Evolutionary conservation across 164 flowering plant species (phyloP), one percentile per base, ranked within the genome.

Genomic region (Magnolia changhungtana): DNA sequence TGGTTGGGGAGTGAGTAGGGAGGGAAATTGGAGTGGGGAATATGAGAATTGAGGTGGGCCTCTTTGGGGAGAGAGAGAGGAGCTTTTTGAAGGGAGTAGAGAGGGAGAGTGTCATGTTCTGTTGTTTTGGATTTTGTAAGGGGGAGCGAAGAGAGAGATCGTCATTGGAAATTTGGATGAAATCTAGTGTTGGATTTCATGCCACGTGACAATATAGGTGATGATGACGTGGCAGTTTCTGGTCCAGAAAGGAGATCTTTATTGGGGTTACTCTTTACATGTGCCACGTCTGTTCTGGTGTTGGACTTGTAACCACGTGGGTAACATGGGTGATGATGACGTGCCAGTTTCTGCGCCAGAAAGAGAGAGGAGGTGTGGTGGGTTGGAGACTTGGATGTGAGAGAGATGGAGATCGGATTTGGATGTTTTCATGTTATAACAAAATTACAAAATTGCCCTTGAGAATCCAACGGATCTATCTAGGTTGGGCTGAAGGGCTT

Each of bases 21-120:
- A 55, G 76, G 11, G 5, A 7, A 69, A 79, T 14, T 72, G 65
- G 1, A 50, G 21, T 45, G 13, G 67, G 51, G 52, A 29, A 13
- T 13, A 65, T 3, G 71, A 59, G 66, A 37, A 69, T 65, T 76
- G 84, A 72, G 19, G 75, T 78, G 80, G 76, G 76, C 63, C 68
- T 73, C 31, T 74, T 75, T 72, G 45, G 2, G 0, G 59, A 27
- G 21, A 59, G 45, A 14, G 59, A 76, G 68, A 74, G 63, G 59
- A 2, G 20, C 50, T 11, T 74, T 37, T 5, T 10, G 52, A 63
- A 20, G 58, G 31, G 24, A 20, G 69, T 2, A 65, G 18, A 49
- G 21, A 37, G 51, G 59, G 27, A 49, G 73, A 49, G 58, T 3
- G 10, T 19, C 45, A 6, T 20, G 69, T 7, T 1, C 9, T 37